Base-by-base conservation (phyloP, 257 asterid species). In the Salvia hispanica region DNA sequence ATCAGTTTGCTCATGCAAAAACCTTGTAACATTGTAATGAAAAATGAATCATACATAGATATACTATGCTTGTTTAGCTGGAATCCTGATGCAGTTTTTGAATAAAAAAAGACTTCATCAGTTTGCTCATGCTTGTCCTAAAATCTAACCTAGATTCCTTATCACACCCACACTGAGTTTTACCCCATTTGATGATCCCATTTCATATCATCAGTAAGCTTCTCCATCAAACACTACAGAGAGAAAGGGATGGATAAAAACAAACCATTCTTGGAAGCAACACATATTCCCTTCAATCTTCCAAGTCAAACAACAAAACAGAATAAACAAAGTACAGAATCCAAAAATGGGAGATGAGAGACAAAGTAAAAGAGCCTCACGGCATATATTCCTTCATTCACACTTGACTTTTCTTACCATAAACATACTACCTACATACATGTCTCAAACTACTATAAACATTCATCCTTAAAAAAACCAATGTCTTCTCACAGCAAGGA, bases 351-450 rank as follows among this genome's bases (percentile, higher is more conserved):
- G 84, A 82, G 81, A 80, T 56, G 75, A 67, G 14, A 77, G 81
- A 76, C 3, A 83, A 80, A 64, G 54, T 36, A 72, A 66, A 47
- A 46, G 86, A 78, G 55, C 73, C 82, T 80, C 75, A 84, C 45
- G 54, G 92, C 82, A 90, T 83, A 91, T 88, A 86, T 86, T 91
- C 97, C 75, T 14, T 25, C 78, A 72, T 86, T 79, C 82, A 36
- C 40, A 36, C 40, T 36, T 36, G 40, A 36, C 40, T 6, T 36
- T 25, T 25, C 31, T 25, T 25, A 25, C 31, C 53, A 47, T 5
- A 50, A 28, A 28, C 59, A 77, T 74, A 71, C 80, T 84, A 81
- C 74, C 44, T 82, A 86, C 84, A 78, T 44, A 44, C 77, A 34
- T 34, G 39, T 34, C 51, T 78, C 67, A 81, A 63, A 80, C 39